Evolutionary conservation across 768 basidiomycete species (phyloP).

Genomic region (Floccularia luteovirens): DNA sequence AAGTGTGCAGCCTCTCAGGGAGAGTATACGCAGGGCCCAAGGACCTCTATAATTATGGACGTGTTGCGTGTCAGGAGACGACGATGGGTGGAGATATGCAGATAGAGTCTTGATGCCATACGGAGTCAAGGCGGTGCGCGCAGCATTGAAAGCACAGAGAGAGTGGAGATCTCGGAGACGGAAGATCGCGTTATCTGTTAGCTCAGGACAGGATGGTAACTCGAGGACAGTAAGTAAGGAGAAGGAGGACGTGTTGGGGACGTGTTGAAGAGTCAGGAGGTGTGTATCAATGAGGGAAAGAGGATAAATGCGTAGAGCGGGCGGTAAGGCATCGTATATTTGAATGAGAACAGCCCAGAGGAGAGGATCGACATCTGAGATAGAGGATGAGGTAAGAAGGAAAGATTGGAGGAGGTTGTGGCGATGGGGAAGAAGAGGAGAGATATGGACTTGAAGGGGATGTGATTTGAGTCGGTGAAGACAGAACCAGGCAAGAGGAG

Average conservation of each 20-base stretch:
- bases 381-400: constrained; percentile 17
- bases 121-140: constrained; percentile 40
- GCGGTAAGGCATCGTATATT: constrained; percentile 47
- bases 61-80: constrained; percentile 14
- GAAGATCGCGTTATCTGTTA: constrained; percentile 51
- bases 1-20: constrained; percentile 43
- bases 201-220: constrained; percentile 42
- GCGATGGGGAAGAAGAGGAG: constrained; percentile 24
- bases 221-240: constrained; percentile 60
- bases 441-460: constrained; percentile 35
- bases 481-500: constrained; percentile 48
- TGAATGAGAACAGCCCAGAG: constrained; percentile 61
- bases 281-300: constrained; percentile 49
- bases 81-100: constrained; percentile 29
- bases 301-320: constrained; percentile 25
- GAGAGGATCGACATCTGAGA: constrained; percentile 37
- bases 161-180: constrained; percentile 43
- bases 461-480: constrained; percentile 31
- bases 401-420: constrained; percentile 20
- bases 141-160: constrained; percentile 59
- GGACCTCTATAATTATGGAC: constrained; percentile 30
- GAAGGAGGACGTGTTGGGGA: constrained; percentile 48
- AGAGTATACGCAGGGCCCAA: constrained; percentile 52
- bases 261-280: constrained; percentile 47
- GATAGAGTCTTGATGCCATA: constrained; percentile 47